Evolutionary conservation across 2,329 filamentous ascomycete species (phyloP).

Genomic region (Epicoccum sorghinum): DNA sequence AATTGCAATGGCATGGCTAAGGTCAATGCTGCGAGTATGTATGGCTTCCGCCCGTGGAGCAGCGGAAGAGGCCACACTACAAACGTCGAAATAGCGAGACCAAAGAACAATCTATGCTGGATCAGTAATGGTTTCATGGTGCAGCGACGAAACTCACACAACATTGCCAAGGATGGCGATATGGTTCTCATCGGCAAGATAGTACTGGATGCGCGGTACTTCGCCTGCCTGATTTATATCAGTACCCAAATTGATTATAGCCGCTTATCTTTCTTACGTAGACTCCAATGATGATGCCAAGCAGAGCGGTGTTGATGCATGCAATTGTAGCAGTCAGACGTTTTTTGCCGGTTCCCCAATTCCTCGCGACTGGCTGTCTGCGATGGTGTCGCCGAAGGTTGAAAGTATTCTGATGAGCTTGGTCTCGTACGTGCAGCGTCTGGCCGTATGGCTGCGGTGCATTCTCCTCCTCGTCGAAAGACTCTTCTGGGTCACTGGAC

Average conservation of each 20-base stretch:
- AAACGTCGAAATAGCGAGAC: constrained; percentile 72
- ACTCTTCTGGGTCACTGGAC: constrained; percentile 19
- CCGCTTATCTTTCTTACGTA: constrained; percentile 55
- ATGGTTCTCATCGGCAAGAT: constrained; percentile 72
- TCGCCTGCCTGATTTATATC: constrained; percentile 62
- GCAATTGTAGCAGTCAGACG: constrained; percentile 71
- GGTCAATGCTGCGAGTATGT: constrained; percentile 71
- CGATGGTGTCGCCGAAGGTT: constrained; percentile 56
- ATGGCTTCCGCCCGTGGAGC: constrained; percentile 78
- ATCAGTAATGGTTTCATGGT: background rate
- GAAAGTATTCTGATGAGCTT: constrained; percentile 45
- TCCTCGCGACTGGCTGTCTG: constrained; percentile 70
- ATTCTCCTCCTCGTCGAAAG: constrained; percentile 28
- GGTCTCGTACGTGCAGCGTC: constrained; percentile 30
- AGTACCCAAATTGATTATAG: constrained; percentile 4
- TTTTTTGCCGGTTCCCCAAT: constrained; percentile 73
- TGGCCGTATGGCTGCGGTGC: constrained; percentile 21
- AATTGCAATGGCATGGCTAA: constrained; percentile 76
- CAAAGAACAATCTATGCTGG: constrained; percentile 64
- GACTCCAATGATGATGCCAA: constrained; percentile 74
- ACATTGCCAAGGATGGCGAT: constrained; percentile 75
- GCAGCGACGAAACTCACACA: constrained; percentile 47
- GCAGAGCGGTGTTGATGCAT: constrained; percentile 73
- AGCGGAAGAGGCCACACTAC: constrained; percentile 76
- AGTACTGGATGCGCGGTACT: constrained; percentile 80